These are phyloP conservation scores for Lactuca saligna DNA, from an alignment of 129 eudicot genomes.

Conservation along the genomic window DNA sequence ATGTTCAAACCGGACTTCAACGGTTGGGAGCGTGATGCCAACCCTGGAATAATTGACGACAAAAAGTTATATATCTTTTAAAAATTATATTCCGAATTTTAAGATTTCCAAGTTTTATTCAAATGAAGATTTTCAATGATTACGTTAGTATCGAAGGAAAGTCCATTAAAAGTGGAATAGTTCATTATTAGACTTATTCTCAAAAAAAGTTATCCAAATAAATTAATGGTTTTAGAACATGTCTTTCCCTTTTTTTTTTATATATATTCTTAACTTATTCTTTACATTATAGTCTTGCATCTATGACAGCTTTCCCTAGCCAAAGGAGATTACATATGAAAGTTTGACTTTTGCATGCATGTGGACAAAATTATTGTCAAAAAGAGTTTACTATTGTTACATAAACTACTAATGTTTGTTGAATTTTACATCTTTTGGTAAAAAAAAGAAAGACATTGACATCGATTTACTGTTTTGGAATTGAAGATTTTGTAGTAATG, in stretches of 20 bases:
- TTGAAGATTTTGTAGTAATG: not conserved
- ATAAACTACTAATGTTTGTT: not conserved
- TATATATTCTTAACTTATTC: not conserved
- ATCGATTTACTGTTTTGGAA: not conserved
- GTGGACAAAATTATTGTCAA: not conserved
- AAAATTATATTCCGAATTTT: not conserved
- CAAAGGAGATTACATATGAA: conserved; percentile 10
- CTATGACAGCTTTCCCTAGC: conserved; percentile 12
- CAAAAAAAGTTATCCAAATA: not conserved
- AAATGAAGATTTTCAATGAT: no score
- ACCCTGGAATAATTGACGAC: conserved; percentile 57
- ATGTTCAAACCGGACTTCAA: conserved; percentile 74
- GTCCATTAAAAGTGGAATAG: not conserved
- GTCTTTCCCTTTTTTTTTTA: not conserved
- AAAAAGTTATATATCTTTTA: not conserved
- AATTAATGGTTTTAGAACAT: not conserved
- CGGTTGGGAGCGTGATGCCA: conserved; percentile 87
- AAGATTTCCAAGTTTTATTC: not conserved
- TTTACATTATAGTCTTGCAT: not conserved
- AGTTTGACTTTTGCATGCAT: conserved; percentile 26
- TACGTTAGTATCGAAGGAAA: not conserved
- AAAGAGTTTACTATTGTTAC: not conserved
- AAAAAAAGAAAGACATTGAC: not conserved
- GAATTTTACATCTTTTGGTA: no score
- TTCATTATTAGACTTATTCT: not conserved